Base-by-base conservation (phyloP, 768 basidiomycete genomes). In the Panellus pusillus region DNA sequence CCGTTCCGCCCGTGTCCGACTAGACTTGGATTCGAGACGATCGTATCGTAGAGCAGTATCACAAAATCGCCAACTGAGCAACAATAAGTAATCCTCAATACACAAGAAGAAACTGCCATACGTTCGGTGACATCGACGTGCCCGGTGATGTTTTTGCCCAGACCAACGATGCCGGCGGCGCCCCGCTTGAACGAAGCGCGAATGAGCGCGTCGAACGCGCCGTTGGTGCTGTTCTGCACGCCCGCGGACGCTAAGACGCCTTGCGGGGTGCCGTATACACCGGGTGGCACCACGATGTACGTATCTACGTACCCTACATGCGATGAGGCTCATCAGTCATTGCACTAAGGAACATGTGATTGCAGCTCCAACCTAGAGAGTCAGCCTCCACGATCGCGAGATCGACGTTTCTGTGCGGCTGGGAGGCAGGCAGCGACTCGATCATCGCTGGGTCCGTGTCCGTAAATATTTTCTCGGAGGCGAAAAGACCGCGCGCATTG, bases 331-430 rank as follows among this genome's bases (percentile, higher is more conserved):
- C 11, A 42, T 15, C n/a, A n/a, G n/a, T n/a, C 14, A 42, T 17
- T 13, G 2, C 4, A 44, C 2, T 24, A 2, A 44, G 19, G 9
- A 9, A 9, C n/a, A 9, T 11, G n/a, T 9, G 9, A 40, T 18
- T 40, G 9, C 39, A 40, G n/a, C 1, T 8, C 31, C 0, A 7
- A 78, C 79, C 82, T 70, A 77, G 67, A 36, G 69, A 67, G 56
- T 80, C 76, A 5, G 80, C 82, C 4, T 72, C 71, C 6, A 80
- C 68, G 36, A 84, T 50, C 6, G 66, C 61, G 18, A 79, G 61
- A 54, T 84, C 84, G 3, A 85, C 78, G 15, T 69, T 54, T 37
- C 80, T 76, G 59, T 83, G 81, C 0, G 70, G 67, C 49, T 77
- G 76, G 4, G 73, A 77, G 6, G 60, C 62, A 3, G 81, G 72